These are phyloP conservation scores for Backusella mclennaniae DNA, from an alignment of 192 early-diverging fungal genomes.

Conservation along the genomic window DNA sequence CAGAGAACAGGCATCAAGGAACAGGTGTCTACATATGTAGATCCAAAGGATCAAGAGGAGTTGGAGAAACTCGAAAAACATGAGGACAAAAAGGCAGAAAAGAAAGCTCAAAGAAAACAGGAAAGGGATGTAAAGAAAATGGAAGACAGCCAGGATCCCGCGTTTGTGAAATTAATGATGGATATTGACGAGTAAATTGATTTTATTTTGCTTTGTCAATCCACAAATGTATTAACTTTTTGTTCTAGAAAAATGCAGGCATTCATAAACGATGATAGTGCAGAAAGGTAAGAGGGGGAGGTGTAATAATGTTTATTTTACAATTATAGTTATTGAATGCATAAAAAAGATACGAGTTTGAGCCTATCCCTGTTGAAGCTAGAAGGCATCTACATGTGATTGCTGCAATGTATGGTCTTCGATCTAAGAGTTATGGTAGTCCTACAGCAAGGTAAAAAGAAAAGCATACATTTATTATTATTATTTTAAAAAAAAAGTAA, in stretches of 20 bases:
- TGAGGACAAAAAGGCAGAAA: neutral
- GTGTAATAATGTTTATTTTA: neutral
- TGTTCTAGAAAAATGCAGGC: slow-evolving; percentile 11
- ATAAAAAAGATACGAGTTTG: slow-evolving; percentile 31
- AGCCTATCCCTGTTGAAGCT: slow-evolving; percentile 40
- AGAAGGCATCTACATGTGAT: slow-evolving; percentile 46
- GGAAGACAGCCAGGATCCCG: neutral
- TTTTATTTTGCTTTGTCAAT: neutral
- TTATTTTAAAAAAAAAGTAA: neutral
- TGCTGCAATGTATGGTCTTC: slow-evolving; percentile 43
- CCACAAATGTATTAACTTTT: neutral
- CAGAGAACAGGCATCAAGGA: neutral
- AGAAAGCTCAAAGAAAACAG: neutral
- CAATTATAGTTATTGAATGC: neutral
- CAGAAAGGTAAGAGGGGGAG: neutral
- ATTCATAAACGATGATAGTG: slow-evolving; percentile 31
- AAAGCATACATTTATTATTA: neutral
- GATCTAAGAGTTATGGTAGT: slow-evolving; percentile 44
- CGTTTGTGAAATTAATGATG: neutral
- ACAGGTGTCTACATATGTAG: neutral
- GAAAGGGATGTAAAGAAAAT: neutral
- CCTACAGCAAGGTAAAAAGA: slow-evolving; percentile 20
- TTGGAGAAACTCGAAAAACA: neutral
- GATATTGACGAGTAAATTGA: slow-evolving; percentile 1
- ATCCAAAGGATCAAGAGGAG: slow-evolving; percentile 3